Evolutionary conservation across 345 rosid species (phyloP).

Genomic region (Ceriops zippeliana): DNA sequence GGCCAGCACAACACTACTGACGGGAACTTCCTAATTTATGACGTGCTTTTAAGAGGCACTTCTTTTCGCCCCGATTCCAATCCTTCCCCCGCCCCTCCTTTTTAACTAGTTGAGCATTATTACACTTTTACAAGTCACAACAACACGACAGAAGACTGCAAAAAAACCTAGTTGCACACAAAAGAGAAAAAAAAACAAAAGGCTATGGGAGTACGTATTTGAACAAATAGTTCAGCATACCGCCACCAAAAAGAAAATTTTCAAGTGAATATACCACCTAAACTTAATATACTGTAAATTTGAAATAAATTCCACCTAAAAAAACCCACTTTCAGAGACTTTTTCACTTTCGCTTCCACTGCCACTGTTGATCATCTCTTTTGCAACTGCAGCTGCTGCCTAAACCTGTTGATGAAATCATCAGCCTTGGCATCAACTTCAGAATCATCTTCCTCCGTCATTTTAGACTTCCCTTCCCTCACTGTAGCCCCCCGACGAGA

Average conservation of each 20-base stretch:
- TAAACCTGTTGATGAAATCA: conserved; percentile 68
- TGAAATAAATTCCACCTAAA: neutral
- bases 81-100: no score
- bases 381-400: conserved; percentile 69
- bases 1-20: neutral
- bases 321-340: neutral
- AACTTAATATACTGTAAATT: no score
- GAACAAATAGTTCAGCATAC: no score
- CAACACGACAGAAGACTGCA: no score
- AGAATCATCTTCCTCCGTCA: conserved; percentile 39
- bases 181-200: no score
- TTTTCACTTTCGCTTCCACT: neutral
- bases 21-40: neutral
- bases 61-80: neutral
- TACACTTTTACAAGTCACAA: no score
- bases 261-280: no score
- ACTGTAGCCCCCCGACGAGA: conserved; percentile 56
- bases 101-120: no score
- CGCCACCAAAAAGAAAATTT: neutral
- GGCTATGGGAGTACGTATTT: no score
- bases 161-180: no score
- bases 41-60: neutral
- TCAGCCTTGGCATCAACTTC: conserved; percentile 83
- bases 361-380: conserved; percentile 44
- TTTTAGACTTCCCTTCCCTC: conserved; percentile 33